Percentiles rank a stretch among this genome's conserved stretches.
Conservation (phyloP, 2,329 filamentous ascomycete genomes). For the Colletotrichum lindemuthianum region DNA sequence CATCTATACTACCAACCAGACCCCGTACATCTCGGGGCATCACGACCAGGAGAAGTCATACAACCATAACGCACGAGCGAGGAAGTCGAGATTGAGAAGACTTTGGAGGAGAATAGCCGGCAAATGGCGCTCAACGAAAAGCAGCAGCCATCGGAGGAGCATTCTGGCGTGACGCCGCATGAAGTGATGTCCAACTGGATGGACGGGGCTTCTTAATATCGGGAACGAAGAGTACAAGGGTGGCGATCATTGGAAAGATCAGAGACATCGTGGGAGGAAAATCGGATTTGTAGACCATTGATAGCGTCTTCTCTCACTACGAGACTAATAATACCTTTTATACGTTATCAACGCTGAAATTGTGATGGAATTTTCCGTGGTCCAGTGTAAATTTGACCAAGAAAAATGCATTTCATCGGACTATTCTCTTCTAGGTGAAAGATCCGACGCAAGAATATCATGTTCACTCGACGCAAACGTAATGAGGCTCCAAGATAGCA, state of each 20-base stretch:
- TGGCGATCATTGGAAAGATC: slow-evolving; percentile 28
- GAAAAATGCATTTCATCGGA: too few relatives aligned
- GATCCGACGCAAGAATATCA: too few relatives aligned
- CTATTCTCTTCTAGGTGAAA: too few relatives aligned
- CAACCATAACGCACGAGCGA: not conserved
- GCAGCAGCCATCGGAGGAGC: not conserved
- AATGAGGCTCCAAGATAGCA: too few relatives aligned
- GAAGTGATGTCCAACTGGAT: not conserved
- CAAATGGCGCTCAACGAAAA: not conserved
- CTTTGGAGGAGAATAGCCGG: slow-evolving; percentile 2
- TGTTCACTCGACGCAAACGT: too few relatives aligned
- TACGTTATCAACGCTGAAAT: not conserved
- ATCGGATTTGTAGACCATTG: slow-evolving; percentile 33
- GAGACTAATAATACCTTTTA: slow-evolving; percentile 26
- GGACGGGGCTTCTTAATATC: not conserved
- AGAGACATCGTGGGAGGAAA: slow-evolving; percentile 16
- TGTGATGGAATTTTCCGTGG: not conserved
- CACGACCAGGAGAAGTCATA: not conserved
- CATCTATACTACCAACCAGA: not conserved
- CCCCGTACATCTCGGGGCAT: not conserved
- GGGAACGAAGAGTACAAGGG: slow-evolving; percentile 4
- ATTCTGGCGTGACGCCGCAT: not conserved
- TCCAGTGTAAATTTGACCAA: too few relatives aligned
- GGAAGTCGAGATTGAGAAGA: not conserved
- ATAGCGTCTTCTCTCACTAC: slow-evolving; percentile 9